A percentile compares a stretch with the other conserved stretches of the same genome.
These are phyloP conservation scores for Leccinum olivaceopallidum DNA, from an alignment of 768 basidiomycete species.

Conservation along the genomic window DNA sequence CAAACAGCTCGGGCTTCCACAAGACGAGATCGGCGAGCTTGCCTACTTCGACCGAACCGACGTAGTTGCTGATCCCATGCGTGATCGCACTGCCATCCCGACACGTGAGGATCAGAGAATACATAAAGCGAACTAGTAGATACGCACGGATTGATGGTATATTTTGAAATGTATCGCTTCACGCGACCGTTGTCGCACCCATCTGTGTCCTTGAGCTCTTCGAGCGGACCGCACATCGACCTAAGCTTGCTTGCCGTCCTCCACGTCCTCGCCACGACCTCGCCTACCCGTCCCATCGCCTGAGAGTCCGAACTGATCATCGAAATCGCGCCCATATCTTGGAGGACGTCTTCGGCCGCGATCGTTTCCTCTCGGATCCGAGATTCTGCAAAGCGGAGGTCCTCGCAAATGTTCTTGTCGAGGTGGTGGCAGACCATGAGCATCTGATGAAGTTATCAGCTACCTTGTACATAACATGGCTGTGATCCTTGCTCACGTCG, in stretches of 20 bases:
- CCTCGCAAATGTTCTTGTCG: constrained; percentile 88
- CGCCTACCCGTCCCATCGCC: constrained; percentile 98
- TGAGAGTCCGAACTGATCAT: constrained; percentile 98
- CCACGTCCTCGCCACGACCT: constrained; percentile 93
- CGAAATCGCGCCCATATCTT: constrained; percentile 90
- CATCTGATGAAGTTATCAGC: constrained; percentile 62
- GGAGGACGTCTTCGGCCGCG: constrained; percentile 95
- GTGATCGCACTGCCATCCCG: constrained; percentile 67
- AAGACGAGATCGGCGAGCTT: constrained; percentile 92
- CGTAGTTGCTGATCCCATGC: constrained; percentile 85
- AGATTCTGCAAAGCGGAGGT: constrained; percentile 94
- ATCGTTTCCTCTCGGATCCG: constrained; percentile 96
- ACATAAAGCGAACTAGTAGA: too few species aligned
- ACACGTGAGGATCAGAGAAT: neutral
- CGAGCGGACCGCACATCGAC: constrained; percentile 72
- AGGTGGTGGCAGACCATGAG: constrained; percentile 99
- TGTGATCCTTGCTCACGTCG: constrained; percentile 61
- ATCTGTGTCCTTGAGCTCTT: constrained; percentile 48
- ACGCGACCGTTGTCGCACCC: constrained; percentile 79
- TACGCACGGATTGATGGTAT: constrained; percentile 93
- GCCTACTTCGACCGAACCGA: constrained; percentile 82
- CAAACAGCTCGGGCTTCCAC: constrained; percentile 95
- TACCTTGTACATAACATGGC: neutral
- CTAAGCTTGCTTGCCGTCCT: constrained; percentile 96
- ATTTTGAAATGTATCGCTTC: constrained; percentile 94